These are phyloP conservation scores for Jamesozyma jinghongensis DNA, from an alignment of 805 yeast genomes.

Conservation along the genomic window DNA sequence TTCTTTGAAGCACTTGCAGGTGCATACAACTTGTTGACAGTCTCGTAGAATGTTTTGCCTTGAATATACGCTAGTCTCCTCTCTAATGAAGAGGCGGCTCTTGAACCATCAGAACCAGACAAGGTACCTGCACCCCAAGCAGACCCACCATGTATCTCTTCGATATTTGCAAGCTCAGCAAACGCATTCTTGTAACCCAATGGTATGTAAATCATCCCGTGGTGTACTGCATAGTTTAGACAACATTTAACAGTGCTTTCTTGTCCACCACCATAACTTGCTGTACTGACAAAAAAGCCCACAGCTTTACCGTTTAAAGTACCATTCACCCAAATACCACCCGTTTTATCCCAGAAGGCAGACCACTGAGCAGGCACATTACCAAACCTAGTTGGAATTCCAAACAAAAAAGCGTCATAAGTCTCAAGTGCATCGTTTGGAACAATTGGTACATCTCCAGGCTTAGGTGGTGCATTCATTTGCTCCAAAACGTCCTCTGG, in stretches of 20 bases:
- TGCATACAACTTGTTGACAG: slow-evolving; percentile 29
- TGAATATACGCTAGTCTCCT: slow-evolving; percentile 54
- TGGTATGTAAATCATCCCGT: slow-evolving; percentile 70
- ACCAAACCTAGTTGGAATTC: slow-evolving; percentile 76
- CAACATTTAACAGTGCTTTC: slow-evolving; percentile 58
- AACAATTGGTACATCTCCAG: slow-evolving; percentile 46
- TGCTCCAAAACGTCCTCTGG: slow-evolving; percentile 44
- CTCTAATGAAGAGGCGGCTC: slow-evolving; percentile 58
- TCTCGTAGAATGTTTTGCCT: slow-evolving; percentile 54
- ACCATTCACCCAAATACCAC: slow-evolving; percentile 67
- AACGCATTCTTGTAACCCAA: slow-evolving; percentile 59
- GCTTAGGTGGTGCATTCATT: slow-evolving; percentile 60
- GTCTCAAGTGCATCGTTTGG: slow-evolving; percentile 44
- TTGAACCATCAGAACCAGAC: slow-evolving; percentile 69
- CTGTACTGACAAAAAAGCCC: slow-evolving; percentile 64
- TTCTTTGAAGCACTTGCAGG: neutral
- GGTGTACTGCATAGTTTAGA: slow-evolving; percentile 56
- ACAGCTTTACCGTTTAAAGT: slow-evolving; percentile 63
- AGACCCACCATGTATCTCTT: slow-evolving; percentile 71
- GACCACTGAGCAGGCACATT: slow-evolving; percentile 67
- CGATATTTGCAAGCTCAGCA: slow-evolving; percentile 45
- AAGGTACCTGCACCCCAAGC: slow-evolving; percentile 83
- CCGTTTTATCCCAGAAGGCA: slow-evolving; percentile 69
- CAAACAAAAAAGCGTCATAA: slow-evolving; percentile 70
- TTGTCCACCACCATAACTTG: slow-evolving; percentile 71